phyloP scores from a whole-genome alignment of 257 asterid species.

The Solanum piurae region DNA sequence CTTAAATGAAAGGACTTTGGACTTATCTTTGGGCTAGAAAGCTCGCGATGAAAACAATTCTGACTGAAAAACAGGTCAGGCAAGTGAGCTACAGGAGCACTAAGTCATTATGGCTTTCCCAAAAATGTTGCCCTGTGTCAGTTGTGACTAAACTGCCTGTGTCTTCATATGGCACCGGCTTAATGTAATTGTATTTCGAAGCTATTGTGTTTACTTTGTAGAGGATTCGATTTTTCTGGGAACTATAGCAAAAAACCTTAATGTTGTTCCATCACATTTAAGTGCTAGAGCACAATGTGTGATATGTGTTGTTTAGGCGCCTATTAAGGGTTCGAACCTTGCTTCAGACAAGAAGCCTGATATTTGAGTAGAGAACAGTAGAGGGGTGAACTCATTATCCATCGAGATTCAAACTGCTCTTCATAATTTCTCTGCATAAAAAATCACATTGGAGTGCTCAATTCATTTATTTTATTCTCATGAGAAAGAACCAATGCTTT shows the following conservation, averaged over 20 bases:
- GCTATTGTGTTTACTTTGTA: not conserved
- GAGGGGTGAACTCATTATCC: not conserved
- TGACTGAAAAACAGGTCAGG: slow-evolving; percentile 16
- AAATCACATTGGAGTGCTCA: not conserved
- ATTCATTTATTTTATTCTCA: not conserved
- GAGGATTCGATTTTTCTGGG: not conserved
- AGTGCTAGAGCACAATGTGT: not conserved
- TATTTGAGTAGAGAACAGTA: not conserved
- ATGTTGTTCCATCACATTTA: not conserved
- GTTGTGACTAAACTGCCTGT: not conserved
- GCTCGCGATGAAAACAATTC: slow-evolving; percentile 31
- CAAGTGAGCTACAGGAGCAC: not conserved
- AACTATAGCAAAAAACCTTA: not conserved
- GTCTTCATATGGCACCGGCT: not conserved
- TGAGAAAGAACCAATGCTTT: not conserved
- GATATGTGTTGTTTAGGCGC: not conserved
- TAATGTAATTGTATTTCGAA: not conserved
- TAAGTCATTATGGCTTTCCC: not conserved
- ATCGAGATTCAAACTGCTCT: not conserved
- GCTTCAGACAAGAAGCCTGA: not conserved
- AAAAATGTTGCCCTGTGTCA: not conserved
- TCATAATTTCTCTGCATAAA: no score
- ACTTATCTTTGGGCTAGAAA: slow-evolving; percentile 73
- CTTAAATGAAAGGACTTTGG: slow-evolving; percentile 71
- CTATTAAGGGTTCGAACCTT: not conserved